Evolutionary conservation across 768 basidiomycete species (phyloP), one percentile per base, ranked within the genome.

Genomic region (Russula emetica): DNA sequence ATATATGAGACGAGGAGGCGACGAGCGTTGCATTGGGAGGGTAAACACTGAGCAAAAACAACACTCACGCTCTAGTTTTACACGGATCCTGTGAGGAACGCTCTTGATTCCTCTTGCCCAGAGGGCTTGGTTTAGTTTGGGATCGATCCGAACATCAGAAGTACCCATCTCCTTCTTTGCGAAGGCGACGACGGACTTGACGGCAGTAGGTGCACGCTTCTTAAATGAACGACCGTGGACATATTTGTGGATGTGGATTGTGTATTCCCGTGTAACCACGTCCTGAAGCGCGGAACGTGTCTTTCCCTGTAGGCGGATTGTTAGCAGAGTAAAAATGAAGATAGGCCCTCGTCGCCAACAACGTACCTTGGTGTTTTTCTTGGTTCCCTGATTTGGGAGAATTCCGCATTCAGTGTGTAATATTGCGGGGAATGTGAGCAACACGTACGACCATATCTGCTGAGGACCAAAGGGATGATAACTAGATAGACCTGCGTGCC

Each of bases 181-280:
- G 72, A 99, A 99, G 58, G 84, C 83, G 71, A 92, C 80, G 69
- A 98, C 87, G 68, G 92, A 90, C 81, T 98, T 98, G 78, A 98
- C 85, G 70, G 94, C 97, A 81, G 86, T 88, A 26, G 97, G 97
- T 20, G 97, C 94, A 71, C 95, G 89, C 84, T 96, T 96, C 82
- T 98, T 98, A 84, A 97, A 98, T 49, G 90, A 88, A 65, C 88
- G 85, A 70, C 89, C 92, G 77, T 94, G 92, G 49, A 94, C 92
- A 70, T 79, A 87, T 78, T 96, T 97, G 87, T 97, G 94, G 45
- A 98, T 80, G 79, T 97, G 93, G 82, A 98, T 90, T 73, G 96
- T 98, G 88, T 98, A 97, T 77, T 99, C 96, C 73, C 95, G 88
- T 69, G 95, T 91, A 69, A 98, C 96, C 79, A 98, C 96, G 77